Evolutionary conservation across 2,329 filamentous ascomycete species (phyloP).

Genomic region (Talaromyces amestolkiae): DNA sequence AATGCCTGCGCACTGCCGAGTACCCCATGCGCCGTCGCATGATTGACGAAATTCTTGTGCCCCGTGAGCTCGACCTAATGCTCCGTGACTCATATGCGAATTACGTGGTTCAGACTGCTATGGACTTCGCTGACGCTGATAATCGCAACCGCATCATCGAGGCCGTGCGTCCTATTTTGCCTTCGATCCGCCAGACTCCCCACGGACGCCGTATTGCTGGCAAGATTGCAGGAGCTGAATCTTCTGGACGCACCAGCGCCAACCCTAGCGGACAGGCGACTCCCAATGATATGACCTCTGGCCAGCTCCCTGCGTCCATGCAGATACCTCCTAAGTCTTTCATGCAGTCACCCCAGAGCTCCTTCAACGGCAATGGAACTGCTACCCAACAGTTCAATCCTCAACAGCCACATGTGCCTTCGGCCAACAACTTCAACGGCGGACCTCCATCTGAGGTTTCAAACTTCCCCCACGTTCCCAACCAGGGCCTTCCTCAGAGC

Average conservation of each 20-base stretch:
- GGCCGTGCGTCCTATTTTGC: constrained; percentile 77
- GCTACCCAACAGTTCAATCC: constrained; percentile 28
- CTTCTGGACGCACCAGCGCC: constrained; percentile 38
- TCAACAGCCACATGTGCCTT: constrained; percentile 8
- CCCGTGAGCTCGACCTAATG: constrained; percentile 79
- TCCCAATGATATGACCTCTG: constrained; percentile 39
- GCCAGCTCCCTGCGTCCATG: constrained; percentile 35
- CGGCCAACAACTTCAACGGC: constrained; percentile 22
- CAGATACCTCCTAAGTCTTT: constrained; percentile 31
- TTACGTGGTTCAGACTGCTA: constrained; percentile 95
- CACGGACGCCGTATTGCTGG: constrained; percentile 91
- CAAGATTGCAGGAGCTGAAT: constrained; percentile 68
- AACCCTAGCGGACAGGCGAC: constrained; percentile 40
- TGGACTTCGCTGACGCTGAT: constrained; percentile 75
- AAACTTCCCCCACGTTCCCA: constrained; percentile 30
- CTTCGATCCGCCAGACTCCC: constrained; percentile 81
- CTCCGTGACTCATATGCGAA: constrained; percentile 93
- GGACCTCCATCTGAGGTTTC: constrained; percentile 34
- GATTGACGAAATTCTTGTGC: constrained; percentile 74
- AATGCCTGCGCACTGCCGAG: constrained; percentile 82
- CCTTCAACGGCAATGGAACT: constrained; percentile 25
- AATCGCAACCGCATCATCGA: constrained; percentile 77
- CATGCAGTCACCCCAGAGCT: constrained; percentile 29
- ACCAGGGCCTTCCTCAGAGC: constrained; percentile 28
- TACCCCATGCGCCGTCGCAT: constrained; percentile 72